Evolutionary conservation across 345 rosid species (phyloP).

Genomic region (Euphorbia lathyris): DNA sequence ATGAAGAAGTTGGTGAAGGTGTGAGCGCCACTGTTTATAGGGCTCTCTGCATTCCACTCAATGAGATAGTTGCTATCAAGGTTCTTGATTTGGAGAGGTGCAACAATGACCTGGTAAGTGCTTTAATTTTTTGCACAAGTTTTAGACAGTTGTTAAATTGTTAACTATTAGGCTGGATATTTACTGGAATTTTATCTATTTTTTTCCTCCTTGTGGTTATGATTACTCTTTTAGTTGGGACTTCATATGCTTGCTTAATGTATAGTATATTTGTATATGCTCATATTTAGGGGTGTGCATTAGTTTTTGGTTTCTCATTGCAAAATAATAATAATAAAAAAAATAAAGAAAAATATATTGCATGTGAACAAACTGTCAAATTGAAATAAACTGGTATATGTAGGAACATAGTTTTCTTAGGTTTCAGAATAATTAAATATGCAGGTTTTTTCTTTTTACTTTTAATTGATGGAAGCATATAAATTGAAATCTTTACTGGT

Average conservation of each 20-base stretch:
- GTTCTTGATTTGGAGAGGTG: slow-evolving; percentile 96
- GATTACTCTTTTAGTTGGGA: background rate
- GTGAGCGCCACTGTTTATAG: slow-evolving; percentile 86
- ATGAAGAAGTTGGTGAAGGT: slow-evolving; percentile 97
- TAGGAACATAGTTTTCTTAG: slow-evolving; percentile 14
- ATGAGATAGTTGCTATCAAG: slow-evolving; percentile 87
- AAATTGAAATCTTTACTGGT: background rate
- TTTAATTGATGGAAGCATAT: background rate
- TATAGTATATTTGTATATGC: background rate
- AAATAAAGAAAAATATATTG: background rate
- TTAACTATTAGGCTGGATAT: slow-evolving; percentile 8
- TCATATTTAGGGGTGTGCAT: background rate
- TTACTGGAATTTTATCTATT: background rate
- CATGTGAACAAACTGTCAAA: background rate
- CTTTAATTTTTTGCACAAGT: slow-evolving; percentile 7
- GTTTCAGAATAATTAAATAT: background rate
- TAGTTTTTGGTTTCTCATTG: background rate
- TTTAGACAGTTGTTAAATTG: slow-evolving; percentile 7
- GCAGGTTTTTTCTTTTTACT: background rate
- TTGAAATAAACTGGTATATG: slow-evolving; percentile 4
- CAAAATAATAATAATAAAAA: background rate
- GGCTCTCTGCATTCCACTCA: slow-evolving; percentile 89
- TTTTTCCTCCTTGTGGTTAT: background rate
- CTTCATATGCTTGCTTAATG: background rate
- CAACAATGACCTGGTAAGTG: slow-evolving; percentile 81